Evolutionary conservation across 2,329 filamentous ascomycete species (phyloP).

Genomic region (Botryosphaeria dothidea): DNA sequence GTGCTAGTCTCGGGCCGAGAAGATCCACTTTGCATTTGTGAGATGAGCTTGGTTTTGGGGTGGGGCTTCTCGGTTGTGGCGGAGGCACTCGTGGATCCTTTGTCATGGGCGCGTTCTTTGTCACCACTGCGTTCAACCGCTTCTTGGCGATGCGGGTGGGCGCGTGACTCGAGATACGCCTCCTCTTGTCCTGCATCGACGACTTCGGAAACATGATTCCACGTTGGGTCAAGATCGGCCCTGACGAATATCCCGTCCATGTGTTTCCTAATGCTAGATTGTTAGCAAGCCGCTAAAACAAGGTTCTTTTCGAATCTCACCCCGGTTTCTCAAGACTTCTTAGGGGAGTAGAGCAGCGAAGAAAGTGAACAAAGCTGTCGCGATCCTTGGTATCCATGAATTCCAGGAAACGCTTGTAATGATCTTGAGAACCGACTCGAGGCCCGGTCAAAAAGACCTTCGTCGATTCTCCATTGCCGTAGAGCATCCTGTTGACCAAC

Average conservation of each 20-base stretch:
- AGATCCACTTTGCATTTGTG: not conserved
- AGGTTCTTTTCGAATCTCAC: too few relatives aligned
- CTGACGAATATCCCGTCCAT: not conserved
- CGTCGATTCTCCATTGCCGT: too few relatives aligned
- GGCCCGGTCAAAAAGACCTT: too few relatives aligned
- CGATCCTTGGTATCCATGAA: not conserved
- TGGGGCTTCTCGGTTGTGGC: not conserved
- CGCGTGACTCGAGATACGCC: slow-evolving; percentile 1
- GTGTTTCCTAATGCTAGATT: not conserved
- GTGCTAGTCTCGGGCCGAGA: not conserved
- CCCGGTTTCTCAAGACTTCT: too few relatives aligned
- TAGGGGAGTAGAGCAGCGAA: too few relatives aligned
- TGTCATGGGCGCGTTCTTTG: not conserved
- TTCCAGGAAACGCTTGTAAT: not conserved
- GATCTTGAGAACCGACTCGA: too few relatives aligned
- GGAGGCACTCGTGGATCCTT: not conserved
- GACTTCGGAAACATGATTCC: not conserved
- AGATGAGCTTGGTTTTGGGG: not conserved
- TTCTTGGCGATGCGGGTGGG: slow-evolving; percentile 2
- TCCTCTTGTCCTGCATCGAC: not conserved
- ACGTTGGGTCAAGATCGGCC: not conserved
- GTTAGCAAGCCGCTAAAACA: too few relatives aligned
- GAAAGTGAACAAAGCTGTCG: too few relatives aligned
- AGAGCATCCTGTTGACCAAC: too few relatives aligned
- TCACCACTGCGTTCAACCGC: not conserved